These are phyloP conservation scores for Penicillium macrosclerotiorum DNA, from an alignment of 495 filamentous ascomycete genomes.

Conservation along the genomic window DNA sequence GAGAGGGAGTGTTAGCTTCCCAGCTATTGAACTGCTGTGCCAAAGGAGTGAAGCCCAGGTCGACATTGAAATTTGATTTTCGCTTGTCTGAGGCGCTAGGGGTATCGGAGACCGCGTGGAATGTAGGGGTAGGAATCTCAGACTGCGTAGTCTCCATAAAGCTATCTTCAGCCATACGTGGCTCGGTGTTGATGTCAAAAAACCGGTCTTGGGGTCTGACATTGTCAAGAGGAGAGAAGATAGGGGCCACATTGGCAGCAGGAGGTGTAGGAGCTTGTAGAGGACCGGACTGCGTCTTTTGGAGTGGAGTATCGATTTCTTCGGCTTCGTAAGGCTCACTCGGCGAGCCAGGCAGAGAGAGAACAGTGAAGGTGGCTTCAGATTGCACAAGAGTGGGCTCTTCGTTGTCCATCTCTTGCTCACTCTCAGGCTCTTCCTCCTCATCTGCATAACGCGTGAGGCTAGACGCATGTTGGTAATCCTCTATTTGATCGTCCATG, in stretches of 20 bases:
- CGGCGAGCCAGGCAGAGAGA: slow-evolving; percentile 8
- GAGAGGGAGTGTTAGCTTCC: slow-evolving; percentile 51
- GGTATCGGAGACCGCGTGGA: slow-evolving; percentile 22
- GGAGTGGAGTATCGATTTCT: slow-evolving; percentile 4
- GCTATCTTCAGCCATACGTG: slow-evolving; percentile 12
- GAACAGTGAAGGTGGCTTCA: slow-evolving; percentile 2
- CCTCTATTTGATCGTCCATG: too few relatives aligned
- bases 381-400: slow-evolving; percentile 18
- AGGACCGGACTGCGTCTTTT: slow-evolving; percentile 7
- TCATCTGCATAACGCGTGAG: slow-evolving; percentile 5
- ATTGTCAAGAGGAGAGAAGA: slow-evolving; percentile 21
- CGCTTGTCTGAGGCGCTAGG: slow-evolving; percentile 17
- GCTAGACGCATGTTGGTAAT: too few relatives aligned
- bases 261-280: slow-evolving; percentile 20
- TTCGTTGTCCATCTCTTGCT: slow-evolving; percentile 18
- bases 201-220: slow-evolving; percentile 1
- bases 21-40: slow-evolving; percentile 59
- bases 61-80: slow-evolving; percentile 24
- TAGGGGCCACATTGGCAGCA: slow-evolving; percentile 5
- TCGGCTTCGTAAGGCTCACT: slow-evolving; percentile 20
- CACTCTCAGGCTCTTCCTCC: slow-evolving; percentile 16
- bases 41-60: slow-evolving; percentile 59
- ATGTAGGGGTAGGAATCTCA: slow-evolving; percentile 21
- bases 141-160: slow-evolving; percentile 10
- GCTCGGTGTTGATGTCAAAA: slow-evolving; percentile 10